These are phyloP conservation scores for Pseudocercospora crystallina DNA, from an alignment of 2,329 filamentous ascomycete species.

Conservation along the genomic window DNA sequence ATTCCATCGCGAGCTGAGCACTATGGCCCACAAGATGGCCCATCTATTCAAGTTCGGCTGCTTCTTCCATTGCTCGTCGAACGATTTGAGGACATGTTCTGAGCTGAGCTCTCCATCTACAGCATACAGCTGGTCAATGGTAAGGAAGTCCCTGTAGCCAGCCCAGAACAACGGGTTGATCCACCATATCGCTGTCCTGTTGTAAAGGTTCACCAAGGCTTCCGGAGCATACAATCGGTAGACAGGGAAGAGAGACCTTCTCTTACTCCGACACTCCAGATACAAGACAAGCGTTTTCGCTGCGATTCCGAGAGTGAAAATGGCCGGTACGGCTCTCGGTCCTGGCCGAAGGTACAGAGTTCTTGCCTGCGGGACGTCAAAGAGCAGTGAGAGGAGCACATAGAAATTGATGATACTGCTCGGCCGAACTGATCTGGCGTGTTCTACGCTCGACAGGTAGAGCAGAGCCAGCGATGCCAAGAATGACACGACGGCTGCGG, in stretches of 20 bases:
- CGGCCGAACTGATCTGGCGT: conserved; percentile 19
- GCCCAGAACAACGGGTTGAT: conserved; percentile 35
- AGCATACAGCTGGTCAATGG: conserved; percentile 24
- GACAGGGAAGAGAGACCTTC: conserved; percentile 13
- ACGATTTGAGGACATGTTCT: conserved; percentile 6
- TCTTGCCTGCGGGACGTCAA: conserved; percentile 24
- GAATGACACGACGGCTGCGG: conserved; percentile 20
- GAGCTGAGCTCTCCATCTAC: conserved; percentile 22
- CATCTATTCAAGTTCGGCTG: conserved; percentile 2
- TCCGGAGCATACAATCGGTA: conserved; percentile 23
- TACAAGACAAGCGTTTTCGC: conserved; percentile 21
- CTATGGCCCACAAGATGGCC: conserved; percentile 7
- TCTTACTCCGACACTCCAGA: conserved; percentile 25
- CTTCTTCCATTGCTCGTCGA: conserved; percentile 12
- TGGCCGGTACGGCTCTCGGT: conserved; percentile 11
- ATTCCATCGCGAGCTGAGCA: conserved; percentile 3
- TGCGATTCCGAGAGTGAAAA: conserved; percentile 18
- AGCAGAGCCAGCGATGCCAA: conserved; percentile 19
- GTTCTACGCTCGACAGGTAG: conserved; percentile 22
- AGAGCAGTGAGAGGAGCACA: conserved; percentile 20
- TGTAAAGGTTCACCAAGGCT: conserved; percentile 25
- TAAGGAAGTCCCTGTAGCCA: conserved; percentile 29
- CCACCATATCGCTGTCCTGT: conserved; percentile 38
- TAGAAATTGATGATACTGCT: conserved; percentile 22
- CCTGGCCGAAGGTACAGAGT: conserved; percentile 23